Evolutionary conservation across 2,329 filamentous ascomycete genomes (phyloP).

Genomic region (Coniochaeta sp.): DNA sequence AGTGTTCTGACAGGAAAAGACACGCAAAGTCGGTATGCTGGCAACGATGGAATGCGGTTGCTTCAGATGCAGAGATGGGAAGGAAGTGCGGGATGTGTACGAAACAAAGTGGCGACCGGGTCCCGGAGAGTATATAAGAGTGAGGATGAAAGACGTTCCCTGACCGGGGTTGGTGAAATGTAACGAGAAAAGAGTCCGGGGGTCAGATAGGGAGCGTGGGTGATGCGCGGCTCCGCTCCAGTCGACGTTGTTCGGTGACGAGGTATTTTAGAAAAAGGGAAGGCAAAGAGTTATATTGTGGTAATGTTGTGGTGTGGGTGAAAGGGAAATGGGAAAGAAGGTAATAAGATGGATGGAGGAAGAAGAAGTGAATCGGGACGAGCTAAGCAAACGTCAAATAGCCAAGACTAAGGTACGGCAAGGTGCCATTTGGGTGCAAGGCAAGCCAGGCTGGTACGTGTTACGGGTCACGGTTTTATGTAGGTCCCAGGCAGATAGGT

Average conservation of each 20-base stretch:
- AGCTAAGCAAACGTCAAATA: constrained; percentile 1
- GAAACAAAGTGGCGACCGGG: not conserved
- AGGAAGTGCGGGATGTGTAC: not conserved
- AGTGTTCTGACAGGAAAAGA: not conserved
- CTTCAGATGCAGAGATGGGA: not conserved
- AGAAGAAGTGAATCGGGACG: constrained; percentile 1
- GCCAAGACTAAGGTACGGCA: constrained; percentile 1
- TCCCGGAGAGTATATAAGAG: not conserved
- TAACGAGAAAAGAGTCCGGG: not conserved
- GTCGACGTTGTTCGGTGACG: not conserved
- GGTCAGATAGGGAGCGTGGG: not conserved
- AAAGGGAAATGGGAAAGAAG: not conserved
- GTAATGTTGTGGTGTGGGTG: not conserved
- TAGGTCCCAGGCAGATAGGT: constrained; percentile 1
- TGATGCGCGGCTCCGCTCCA: not conserved
- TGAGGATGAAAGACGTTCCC: not conserved
- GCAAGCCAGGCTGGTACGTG: not conserved
- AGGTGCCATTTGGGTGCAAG: not conserved
- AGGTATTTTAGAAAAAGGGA: not conserved
- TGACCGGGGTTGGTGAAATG: not conserved
- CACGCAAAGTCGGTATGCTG: not conserved
- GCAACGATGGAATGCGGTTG: not conserved
- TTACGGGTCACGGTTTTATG: constrained; percentile 1
- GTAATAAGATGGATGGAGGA: not conserved
- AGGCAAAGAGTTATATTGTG: not conserved